These are phyloP conservation scores for Mortierella sp. DNA, from an alignment of 371 early-diverging fungal genomes.

Conservation along the genomic window DNA sequence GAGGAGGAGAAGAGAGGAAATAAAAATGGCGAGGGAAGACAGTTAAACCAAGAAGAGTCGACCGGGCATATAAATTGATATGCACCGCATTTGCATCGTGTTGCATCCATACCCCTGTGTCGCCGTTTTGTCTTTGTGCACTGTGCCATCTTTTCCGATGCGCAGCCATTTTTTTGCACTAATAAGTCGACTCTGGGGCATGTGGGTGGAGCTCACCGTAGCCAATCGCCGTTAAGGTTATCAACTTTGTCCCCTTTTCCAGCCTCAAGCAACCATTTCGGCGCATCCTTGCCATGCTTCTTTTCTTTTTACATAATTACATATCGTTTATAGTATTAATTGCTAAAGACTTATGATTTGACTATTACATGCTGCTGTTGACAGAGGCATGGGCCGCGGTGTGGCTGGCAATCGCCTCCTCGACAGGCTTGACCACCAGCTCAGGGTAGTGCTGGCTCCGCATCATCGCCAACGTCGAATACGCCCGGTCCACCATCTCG, in stretches of 20 bases:
- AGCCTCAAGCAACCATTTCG: too few relatives aligned
- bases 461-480: constrained; percentile 37
- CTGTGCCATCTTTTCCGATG: too few relatives aligned
- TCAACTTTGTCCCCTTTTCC: too few relatives aligned
- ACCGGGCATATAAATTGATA: too few relatives aligned
- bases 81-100: too few relatives aligned
- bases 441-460: constrained; percentile 45
- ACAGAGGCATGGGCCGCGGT: not conserved
- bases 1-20: not conserved
- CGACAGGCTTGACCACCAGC: constrained; percentile 52
- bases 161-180: not conserved
- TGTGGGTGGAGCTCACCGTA: not conserved
- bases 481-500: constrained; percentile 59
- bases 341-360: not conserved
- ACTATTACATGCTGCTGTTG: not conserved
- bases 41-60: not conserved
- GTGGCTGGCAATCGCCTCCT: constrained; percentile 32
- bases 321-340: not conserved
- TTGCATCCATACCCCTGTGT: too few relatives aligned
- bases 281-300: too few relatives aligned
- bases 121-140: too few relatives aligned
- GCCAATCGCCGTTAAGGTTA: not conserved
- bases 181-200: constrained; percentile 4
- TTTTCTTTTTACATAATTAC: too few relatives aligned
- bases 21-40: too few relatives aligned